Evolutionary conservation across 176 grass and related monocot species (phyloP).

Genomic region (Oryza officinalis): DNA sequence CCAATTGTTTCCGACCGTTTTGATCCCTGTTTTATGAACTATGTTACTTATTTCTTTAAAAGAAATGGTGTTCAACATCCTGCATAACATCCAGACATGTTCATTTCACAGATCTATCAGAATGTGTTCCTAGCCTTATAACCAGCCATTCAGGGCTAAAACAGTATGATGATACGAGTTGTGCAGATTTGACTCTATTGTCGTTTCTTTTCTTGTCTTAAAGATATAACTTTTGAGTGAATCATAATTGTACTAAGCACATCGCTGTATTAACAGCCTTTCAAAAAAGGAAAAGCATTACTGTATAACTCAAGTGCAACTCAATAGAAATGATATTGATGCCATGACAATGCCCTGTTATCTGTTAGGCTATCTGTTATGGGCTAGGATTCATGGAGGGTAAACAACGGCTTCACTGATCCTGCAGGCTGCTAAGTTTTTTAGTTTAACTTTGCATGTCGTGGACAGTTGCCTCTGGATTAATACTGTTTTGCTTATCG

Average conservation of each 20-base stretch:
- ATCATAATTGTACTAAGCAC: neutral
- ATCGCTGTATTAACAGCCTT: neutral
- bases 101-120: neutral
- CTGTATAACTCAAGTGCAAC: neutral
- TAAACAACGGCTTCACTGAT: neutral
- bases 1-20: too few species aligned
- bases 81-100: neutral
- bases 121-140: neutral
- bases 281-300: neutral
- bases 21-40: conserved; percentile 11
- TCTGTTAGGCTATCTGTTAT: neutral
- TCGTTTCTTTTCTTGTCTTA: neutral
- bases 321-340: neutral
- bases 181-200: neutral
- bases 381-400: neutral
- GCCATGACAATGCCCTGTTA: neutral
- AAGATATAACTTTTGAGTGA: neutral
- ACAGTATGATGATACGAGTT: neutral
- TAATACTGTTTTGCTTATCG: neutral
- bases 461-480: neutral
- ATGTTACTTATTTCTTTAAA: neutral
- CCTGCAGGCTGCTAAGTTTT: neutral
- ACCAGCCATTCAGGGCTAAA: neutral
- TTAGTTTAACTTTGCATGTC: neutral
- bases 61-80: neutral